Evolutionary conservation across 106 monocot species (phyloP).

Genomic region (Allium sativum): DNA sequence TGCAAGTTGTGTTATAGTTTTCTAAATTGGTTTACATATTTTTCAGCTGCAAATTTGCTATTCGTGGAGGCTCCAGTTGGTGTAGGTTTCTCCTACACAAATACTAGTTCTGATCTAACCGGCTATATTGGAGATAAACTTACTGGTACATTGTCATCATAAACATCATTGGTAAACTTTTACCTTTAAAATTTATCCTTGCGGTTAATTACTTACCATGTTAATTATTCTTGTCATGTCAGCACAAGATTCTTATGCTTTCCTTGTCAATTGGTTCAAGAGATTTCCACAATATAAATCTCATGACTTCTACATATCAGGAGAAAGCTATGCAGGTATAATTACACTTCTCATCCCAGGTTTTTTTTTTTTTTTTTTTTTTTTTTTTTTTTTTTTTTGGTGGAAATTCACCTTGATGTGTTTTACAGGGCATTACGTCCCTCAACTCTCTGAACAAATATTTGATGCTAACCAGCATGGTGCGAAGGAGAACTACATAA

Average conservation of each 20-base stretch:
- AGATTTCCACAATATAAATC: conserved; percentile 56
- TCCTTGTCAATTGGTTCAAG: conserved; percentile 74
- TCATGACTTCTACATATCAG: conserved; percentile 58
- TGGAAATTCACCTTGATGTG: not conserved
- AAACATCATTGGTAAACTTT: not conserved
- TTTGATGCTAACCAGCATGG: conserved; percentile 24
- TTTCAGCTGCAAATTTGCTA: conserved; percentile 43
- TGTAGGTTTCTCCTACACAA: conserved; percentile 73
- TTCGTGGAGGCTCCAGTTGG: conserved; percentile 75
- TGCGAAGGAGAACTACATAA: conserved; percentile 24
- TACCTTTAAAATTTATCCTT: too few relatives aligned
- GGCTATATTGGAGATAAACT: conserved; percentile 26
- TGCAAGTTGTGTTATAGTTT: too few relatives aligned
- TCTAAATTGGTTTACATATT: not conserved
- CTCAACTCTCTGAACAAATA: conserved; percentile 39
- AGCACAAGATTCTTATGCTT: conserved; percentile 46
- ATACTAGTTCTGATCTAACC: conserved; percentile 50
- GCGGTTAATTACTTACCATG: not conserved
- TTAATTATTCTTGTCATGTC: not conserved
- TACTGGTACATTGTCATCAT: conserved; percentile 13
- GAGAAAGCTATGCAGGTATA: conserved; percentile 72
- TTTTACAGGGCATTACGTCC: conserved; percentile 40
- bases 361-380: too few relatives aligned
- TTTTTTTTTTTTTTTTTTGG: too few relatives aligned
- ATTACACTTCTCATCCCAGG: not conserved